Conservation (phyloP, 805 yeast species). For the Candida argentea region DNA sequence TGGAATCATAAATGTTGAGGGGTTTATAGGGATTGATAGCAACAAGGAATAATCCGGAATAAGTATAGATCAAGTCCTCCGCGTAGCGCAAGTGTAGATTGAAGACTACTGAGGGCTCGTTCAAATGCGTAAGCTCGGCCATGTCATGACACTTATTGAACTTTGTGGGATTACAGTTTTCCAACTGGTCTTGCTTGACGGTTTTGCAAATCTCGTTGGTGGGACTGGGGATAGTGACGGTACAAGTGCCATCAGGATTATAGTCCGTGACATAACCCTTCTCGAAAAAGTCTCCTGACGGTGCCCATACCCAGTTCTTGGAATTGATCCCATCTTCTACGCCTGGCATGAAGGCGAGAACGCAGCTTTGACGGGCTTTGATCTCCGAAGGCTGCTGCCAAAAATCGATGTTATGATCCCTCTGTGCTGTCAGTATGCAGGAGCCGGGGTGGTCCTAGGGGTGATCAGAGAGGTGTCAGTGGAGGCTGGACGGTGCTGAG, state of each 20-base stretch:
- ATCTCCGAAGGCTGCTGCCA: too few species aligned
- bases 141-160: slow-evolving; percentile 89
- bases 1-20: slow-evolving; percentile 59
- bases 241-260: slow-evolving; percentile 22
- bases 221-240: slow-evolving; percentile 26
- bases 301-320: slow-evolving; percentile 70
- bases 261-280: slow-evolving; percentile 50
- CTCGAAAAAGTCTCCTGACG: slow-evolving; percentile 38
- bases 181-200: slow-evolving; percentile 34
- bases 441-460: neutral
- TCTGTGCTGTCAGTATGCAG: too few species aligned
- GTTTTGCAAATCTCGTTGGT: slow-evolving; percentile 33
- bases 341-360: slow-evolving; percentile 6
- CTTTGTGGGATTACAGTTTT: slow-evolving; percentile 77
- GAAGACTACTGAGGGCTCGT: slow-evolving; percentile 91
- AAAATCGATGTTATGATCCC: too few species aligned
- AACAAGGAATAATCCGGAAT: slow-evolving; percentile 89
- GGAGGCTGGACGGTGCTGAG: neutral
- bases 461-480: neutral
- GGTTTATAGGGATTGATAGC: slow-evolving; percentile 87
- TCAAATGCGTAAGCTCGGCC: slow-evolving; percentile 90
- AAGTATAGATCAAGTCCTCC: slow-evolving; percentile 79
- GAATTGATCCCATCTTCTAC: slow-evolving; percentile 25
- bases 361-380: neutral
- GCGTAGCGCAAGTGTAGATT: slow-evolving; percentile 69